Evolutionary conservation across 345 rosid genomes (phyloP).

Genomic region (Carallia brachiata): DNA sequence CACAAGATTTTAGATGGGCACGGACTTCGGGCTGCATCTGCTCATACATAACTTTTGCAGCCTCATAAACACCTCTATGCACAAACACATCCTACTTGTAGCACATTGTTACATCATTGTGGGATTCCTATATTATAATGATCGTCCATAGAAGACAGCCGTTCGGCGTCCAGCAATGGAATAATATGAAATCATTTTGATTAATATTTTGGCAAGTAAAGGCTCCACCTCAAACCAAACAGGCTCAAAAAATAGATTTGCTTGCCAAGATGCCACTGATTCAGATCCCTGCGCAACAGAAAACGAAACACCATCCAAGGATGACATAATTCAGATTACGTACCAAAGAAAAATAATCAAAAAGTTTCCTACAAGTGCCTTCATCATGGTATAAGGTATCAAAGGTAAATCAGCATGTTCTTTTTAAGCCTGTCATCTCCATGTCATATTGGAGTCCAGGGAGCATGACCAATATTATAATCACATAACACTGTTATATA

Average conservation of each 20-base stretch:
- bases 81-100: constrained; percentile 48
- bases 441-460: background rate
- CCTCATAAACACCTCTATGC: constrained; percentile 98
- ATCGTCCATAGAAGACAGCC: background rate
- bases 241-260: constrained; percentile 93
- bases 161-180: background rate
- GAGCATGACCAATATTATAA: background rate
- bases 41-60: constrained; percentile 89
- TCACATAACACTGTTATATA: background rate
- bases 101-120: no score
- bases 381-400: background rate
- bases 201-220: background rate
- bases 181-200: background rate
- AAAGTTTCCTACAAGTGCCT: background rate
- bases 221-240: constrained; percentile 67
- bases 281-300: constrained; percentile 72
- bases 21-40: constrained; percentile 89
- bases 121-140: no score
- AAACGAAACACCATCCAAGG: background rate
- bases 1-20: constrained; percentile 63
- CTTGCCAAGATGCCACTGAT: constrained; percentile 92
- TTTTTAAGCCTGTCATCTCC: background rate
- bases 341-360: background rate
- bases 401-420: background rate
- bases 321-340: background rate